Evolutionary conservation across 805 yeast species (phyloP), one percentile per base, ranked within the genome.

Genomic region (Candida insectalens): DNA sequence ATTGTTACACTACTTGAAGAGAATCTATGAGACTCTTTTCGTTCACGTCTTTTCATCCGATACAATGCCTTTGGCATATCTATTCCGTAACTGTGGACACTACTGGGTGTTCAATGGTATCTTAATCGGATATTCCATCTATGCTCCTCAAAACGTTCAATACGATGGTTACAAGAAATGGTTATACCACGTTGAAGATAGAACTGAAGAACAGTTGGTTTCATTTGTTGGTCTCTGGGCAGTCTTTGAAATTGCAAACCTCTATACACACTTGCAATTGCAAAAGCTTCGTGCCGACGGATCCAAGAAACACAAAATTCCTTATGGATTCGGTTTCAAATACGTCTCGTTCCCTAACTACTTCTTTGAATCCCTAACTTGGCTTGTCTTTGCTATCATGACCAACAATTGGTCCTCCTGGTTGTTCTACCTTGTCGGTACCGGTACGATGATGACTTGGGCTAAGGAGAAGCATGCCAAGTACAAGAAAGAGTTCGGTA

Each of bases 261-360:
- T 73, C 35, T 62, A 70, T 34, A 71, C 83, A 19, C 98, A 92
- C 57, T 48, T 69, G 36, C 75, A 72, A 36, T 70, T 92, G 53
- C 66, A 76, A 45, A 47, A 60, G 19, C 60, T 83, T 43, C 68
- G 92, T 47, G 49, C 67, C 4, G 67, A 62, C 27, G 74, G 73
- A 28, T 62, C 73, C 33, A 74, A 67, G 37, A 76, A 69, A 38
- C 79, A 79, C 43, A 69, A 63, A 32, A 78, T 82, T 46, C 94
- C 97, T 16, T 66, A 67, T 40, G 96, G 95, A 14, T 94, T 83
- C 46, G 82, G 89, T 7, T 92, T 92, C 53, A 67, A 73, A 39
- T 58, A 66, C 37, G 83, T 88, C 23, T 77, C 92, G n/a, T 82
- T 85, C 57, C 98, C 98, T 44, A 92, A 92, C 63, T 92, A 92